Evolutionary conservation across 1,139 yeast genomes (phyloP), one percentile per base, ranked within the genome.

Genomic region (Torulaspora globosa): DNA sequence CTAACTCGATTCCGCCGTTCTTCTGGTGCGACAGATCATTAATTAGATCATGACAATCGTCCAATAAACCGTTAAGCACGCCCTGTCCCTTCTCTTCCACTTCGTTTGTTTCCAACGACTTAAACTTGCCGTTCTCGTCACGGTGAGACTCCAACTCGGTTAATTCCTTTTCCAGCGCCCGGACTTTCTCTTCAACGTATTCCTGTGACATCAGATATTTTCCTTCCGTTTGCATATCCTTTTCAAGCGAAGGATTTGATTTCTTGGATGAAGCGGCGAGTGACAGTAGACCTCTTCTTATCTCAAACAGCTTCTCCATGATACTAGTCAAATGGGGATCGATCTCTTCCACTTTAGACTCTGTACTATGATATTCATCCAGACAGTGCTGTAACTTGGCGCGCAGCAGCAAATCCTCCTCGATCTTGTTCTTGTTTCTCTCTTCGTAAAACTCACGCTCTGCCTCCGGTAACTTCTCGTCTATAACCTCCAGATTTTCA

Each of bases 41-140:
- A 36, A 88, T 69, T 47, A 88, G 72, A 55, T 82, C 82, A 60
- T 82, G 80, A 64, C 96, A 87, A 62, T 87, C 95, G 63, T 88
- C 96, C 35, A 87, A 68, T 32, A 84, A 69, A 10, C 90, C 90
- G 59, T 83, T 82, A 44, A 84, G 66, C 2, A 83, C 80, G 44
- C 77, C 79, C 60, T 83, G 88, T 27, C 84, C 84, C 44, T 66
- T 66, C 44, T 63, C 65, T 39, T 60, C 65, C 15, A 60, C 63
- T 36, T 67, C 50, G 32, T 65, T 62, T 15, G 70, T 63, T 41
- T 66, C 69, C 30, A 69, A 56, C 11, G 73, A 67, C 31, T 69
- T 62, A 55, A 76, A 75, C 47, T 69, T 68, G 37, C 80, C 80
- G 46, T 67, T 70, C 10, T 67, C 67, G 48, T 70, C 72, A 43